Conservation (phyloP, 202 grass and related monocot genomes). For the Schoenoplectus triqueter region DNA sequence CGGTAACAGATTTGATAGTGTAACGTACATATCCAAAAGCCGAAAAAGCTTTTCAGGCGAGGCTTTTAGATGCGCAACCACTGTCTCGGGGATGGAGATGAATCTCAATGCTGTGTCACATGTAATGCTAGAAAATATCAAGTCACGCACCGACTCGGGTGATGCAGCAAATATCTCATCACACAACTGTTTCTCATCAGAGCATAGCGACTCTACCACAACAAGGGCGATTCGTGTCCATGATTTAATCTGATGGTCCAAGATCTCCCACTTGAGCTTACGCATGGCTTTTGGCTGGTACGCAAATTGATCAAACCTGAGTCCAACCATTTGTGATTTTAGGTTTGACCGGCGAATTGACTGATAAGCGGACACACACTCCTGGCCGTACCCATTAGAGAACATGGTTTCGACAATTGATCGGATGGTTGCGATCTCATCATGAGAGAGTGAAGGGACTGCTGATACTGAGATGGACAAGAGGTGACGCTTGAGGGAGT, state of each 20-base stretch:
- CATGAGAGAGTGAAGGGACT: background rate
- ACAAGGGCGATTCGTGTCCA: slow-evolving; percentile 46
- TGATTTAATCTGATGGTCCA: slow-evolving; percentile 51
- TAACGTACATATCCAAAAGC: slow-evolving; percentile 68
- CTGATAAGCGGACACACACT: slow-evolving; percentile 58
- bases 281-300: slow-evolving; percentile 18
- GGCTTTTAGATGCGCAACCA: slow-evolving; percentile 42
- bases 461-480: slow-evolving; percentile 17
- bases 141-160: slow-evolving; percentile 32
- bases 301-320: slow-evolving; percentile 35
- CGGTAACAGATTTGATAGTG: slow-evolving; percentile 40
- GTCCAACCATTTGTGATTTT: slow-evolving; percentile 31
- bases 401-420: slow-evolving; percentile 58
- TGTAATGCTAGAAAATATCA: slow-evolving; percentile 49
- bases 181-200: slow-evolving; percentile 53
- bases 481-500: slow-evolving; percentile 48
- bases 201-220: slow-evolving; percentile 46
- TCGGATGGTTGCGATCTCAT: background rate
- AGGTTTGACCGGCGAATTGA: slow-evolving; percentile 40
- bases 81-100: slow-evolving; percentile 46
- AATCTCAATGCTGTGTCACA: slow-evolving; percentile 40
- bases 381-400: slow-evolving; percentile 53
- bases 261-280: slow-evolving; percentile 53
- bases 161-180: slow-evolving; percentile 41
- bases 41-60: slow-evolving; percentile 65